Base-by-base conservation (phyloP, 768 basidiomycete species). In the Leccinum uliginosum region DNA sequence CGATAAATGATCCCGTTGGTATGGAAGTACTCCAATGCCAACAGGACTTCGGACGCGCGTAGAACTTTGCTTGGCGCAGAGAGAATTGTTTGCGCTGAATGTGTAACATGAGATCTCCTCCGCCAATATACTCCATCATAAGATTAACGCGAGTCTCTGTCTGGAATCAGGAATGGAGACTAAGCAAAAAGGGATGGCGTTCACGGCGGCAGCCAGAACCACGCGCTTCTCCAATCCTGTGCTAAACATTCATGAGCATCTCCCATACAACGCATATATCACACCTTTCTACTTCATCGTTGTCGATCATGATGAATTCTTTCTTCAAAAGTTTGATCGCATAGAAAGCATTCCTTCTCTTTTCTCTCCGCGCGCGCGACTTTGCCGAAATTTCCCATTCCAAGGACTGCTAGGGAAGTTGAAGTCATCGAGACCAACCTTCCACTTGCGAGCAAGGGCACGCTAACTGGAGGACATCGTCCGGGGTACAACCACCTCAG, bases 321-420 rank as follows among this genome's bases (percentile, higher is more conserved):
- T 99, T 99, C 82, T 99, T 99, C 71, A 99, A 71, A n/a, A 99
- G 97, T 75, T 99, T 99, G 79, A 99, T 98, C n/a, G 97, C 97
- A 69, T 90, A 98, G 54, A 98, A 74, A 51, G 82, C 84, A 64
- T 84, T 91, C 50, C 85, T 82, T 71, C 81, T 86, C 83, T 99
- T 99, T 80, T 99, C 97, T 74, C n/a, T 99, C 97, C 10, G 97
- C 97, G 57, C 98, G 76, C 97, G 98, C 98, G 74, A 99, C 97
- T 73, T 99, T 99, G 55, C 97, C 97, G 68, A 99, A 99, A 74
- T 98, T 99, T 65, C 97, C 97, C 75, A 98, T 98, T 50, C 97
- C 97, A 35, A 99, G 83, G 15, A 99, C 97, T 24, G 97, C 94
- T 55, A 99, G 76, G n/a, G 80, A 99, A 98, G 67, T 98, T 98